Conservation (phyloP, 2,329 filamentous ascomycete species). For the Sclerotinia sclerotiorum region DNA sequence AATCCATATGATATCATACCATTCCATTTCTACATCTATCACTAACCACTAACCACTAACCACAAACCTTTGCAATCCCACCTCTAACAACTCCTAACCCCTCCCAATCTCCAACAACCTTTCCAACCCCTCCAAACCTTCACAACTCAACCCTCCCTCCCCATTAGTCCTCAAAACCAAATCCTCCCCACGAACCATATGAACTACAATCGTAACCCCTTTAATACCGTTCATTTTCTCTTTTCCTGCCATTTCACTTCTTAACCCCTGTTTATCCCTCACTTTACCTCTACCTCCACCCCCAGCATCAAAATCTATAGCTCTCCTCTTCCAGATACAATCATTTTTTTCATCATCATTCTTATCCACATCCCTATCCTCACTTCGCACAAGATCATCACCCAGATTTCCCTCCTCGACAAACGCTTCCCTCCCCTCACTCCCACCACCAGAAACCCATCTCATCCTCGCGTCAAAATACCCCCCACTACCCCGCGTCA, state of each 20-base stretch:
- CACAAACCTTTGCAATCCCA: too few relatives aligned
- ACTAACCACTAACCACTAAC: background rate
- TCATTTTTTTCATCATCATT: slow-evolving; percentile 26
- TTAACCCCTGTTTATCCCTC: background rate
- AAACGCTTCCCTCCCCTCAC: background rate
- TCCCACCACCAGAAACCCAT: background rate
- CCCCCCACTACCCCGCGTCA: background rate
- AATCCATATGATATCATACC: too few relatives aligned
- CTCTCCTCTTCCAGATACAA: slow-evolving; percentile 33
- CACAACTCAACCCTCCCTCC: background rate
- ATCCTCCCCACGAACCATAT: slow-evolving; percentile 32
- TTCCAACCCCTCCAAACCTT: background rate
- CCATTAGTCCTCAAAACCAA: slow-evolving; percentile 29
- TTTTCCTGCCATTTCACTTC: background rate
- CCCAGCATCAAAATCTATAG: slow-evolving; percentile 15
- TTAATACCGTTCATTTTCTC: slow-evolving; percentile 22
- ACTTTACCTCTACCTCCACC: too few relatives aligned
- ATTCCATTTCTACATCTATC: too few relatives aligned
- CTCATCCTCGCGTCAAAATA: slow-evolving; percentile 14
- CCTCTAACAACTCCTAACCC: background rate
- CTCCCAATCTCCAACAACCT: background rate
- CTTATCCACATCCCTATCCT: background rate
- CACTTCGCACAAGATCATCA: background rate
- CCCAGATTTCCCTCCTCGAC: background rate
- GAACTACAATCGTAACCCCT: slow-evolving; percentile 35